Conservation (phyloP, 306 rosid genomes). For the Geum urbanum region DNA sequence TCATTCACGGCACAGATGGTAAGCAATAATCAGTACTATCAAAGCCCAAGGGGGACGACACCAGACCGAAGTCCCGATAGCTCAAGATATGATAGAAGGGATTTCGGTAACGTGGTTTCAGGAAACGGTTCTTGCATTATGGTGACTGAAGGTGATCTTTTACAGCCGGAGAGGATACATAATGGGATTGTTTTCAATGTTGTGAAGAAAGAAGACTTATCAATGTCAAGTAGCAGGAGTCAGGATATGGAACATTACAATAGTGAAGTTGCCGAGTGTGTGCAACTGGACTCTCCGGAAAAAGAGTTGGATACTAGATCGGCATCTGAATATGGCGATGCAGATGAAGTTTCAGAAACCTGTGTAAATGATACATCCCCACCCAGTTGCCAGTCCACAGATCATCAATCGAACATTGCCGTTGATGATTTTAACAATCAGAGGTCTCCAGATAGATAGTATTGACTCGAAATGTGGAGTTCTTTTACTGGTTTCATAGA, state of each 20-base stretch:
- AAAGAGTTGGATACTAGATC: constrained; percentile 67
- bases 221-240: constrained; percentile 48
- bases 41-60: constrained; percentile 44
- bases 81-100: constrained; percentile 46
- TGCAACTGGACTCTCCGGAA: constrained; percentile 61
- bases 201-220: constrained; percentile 74
- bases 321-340: constrained; percentile 56
- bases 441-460: constrained; percentile 26
- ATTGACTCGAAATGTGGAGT: neutral
- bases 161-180: constrained; percentile 82
- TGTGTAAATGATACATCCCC: constrained; percentile 14
- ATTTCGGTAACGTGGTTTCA: constrained; percentile 41
- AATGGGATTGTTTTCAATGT: constrained; percentile 78
- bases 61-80: constrained; percentile 55
- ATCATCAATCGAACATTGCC: constrained; percentile 24
- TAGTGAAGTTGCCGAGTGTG: constrained; percentile 58
- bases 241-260: constrained; percentile 48
- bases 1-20: constrained; percentile 29
- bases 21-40: constrained; percentile 35
- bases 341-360: constrained; percentile 26
- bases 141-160: constrained; percentile 79
- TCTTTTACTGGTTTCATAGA: no score
- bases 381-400: constrained; percentile 13
- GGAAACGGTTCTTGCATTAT: constrained; percentile 47
- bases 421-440: constrained; percentile 23